phyloP scores from a whole-genome alignment of 768 basidiomycete species.

The Pholiota conissans region DNA sequence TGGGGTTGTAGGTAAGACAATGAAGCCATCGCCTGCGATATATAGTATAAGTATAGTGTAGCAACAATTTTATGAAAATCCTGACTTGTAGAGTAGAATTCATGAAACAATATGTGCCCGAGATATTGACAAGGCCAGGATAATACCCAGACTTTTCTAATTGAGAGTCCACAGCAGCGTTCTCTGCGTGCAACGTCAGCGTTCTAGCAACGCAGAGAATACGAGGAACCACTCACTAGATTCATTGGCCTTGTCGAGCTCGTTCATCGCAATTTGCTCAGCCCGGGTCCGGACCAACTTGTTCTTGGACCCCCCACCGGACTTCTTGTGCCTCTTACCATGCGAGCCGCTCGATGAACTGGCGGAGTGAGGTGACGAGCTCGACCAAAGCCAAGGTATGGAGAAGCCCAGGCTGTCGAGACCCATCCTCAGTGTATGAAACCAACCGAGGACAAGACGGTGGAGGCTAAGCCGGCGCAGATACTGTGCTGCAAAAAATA shows the following conservation, averaged over 20 bases:
- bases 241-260: conserved; percentile 28
- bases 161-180: conserved; percentile 11
- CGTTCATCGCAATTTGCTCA: conserved; percentile 55
- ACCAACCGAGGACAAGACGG: conserved; percentile 24
- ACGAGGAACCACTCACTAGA: conserved; percentile 4
- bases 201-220: neutral
- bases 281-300: conserved; percentile 43
- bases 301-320: conserved; percentile 21
- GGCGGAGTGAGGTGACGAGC: conserved; percentile 14
- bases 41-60: neutral
- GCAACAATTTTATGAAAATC: conserved; percentile 24
- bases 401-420: conserved; percentile 55
- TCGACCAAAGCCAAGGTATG: conserved; percentile 68
- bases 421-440: conserved; percentile 44
- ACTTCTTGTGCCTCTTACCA: conserved; percentile 46
- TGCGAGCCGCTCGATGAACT: conserved; percentile 19
- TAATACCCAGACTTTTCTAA: conserved; percentile 54
- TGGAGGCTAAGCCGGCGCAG: conserved; percentile 25
- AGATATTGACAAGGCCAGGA: conserved; percentile 92
- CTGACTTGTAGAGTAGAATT: conserved; percentile 88
- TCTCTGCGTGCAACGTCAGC: neutral
- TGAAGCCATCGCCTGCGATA: conserved; percentile 80
- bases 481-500: conserved; percentile 40
- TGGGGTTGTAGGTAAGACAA: conserved; percentile 79
- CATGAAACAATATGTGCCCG: conserved; percentile 97